Conservation (phyloP, 371 early-diverging fungal genomes). For the Dinochytrium kinnereticum region DNA sequence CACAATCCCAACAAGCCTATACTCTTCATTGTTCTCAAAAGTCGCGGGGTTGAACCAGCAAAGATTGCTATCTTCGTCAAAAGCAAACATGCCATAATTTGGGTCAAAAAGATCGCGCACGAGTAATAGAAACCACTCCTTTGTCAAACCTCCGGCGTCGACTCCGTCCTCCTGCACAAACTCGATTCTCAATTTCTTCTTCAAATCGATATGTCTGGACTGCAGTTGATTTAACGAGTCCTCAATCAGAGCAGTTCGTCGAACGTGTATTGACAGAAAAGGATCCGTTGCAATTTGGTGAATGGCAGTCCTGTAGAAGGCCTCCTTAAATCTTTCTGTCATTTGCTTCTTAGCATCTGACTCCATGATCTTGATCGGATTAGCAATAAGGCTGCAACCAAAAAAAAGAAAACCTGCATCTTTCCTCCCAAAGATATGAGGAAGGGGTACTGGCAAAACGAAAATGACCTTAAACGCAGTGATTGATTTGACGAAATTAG, state of each 20-base stretch:
- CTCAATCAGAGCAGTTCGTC: conserved; percentile 45
- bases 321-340: conserved; percentile 52
- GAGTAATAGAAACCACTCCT: conserved; percentile 93
- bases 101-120: conserved; percentile 90
- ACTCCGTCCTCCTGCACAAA: conserved; percentile 61
- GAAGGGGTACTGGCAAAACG: conserved; percentile 59
- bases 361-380: conserved; percentile 46
- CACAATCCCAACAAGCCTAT: conserved; percentile 84
- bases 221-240: conserved; percentile 54
- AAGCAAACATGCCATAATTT: conserved; percentile 89
- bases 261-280: conserved; percentile 50
- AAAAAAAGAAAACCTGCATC: conserved; percentile 41
- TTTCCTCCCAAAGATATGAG: conserved; percentile 54
- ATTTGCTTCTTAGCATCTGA: conserved; percentile 50
- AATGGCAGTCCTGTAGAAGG: conserved; percentile 47
- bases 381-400: neutral
- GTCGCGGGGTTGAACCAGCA: conserved; percentile 82
- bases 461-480: conserved; percentile 48
- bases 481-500: too few relatives aligned
- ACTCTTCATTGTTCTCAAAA: conserved; percentile 77
- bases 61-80: conserved; percentile 80
- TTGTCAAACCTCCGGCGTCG: conserved; percentile 97
- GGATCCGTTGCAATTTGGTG: conserved; percentile 49
- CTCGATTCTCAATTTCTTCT: conserved; percentile 55
- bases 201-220: conserved; percentile 48